Conservation (phyloP, 2,329 filamentous ascomycete species). For the Akanthomyces uredinophilus region DNA sequence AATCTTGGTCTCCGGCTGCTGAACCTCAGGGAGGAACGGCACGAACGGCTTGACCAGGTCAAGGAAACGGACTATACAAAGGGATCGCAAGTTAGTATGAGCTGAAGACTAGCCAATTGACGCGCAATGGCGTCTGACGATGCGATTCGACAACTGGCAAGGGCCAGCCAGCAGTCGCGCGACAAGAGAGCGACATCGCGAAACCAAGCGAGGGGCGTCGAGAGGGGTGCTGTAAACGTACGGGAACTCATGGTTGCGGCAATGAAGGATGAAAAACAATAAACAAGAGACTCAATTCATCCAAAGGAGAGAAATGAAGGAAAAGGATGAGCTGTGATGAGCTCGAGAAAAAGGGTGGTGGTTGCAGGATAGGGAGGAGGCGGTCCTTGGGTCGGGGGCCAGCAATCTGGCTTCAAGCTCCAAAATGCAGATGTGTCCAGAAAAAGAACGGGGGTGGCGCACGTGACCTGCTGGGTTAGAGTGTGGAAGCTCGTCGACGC, state of each 20-base stretch:
- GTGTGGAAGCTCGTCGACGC: background rate
- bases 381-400: conserved; percentile 25
- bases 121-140: conserved; percentile 24
- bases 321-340: conserved; percentile 33
- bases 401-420: conserved; percentile 41
- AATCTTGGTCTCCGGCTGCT: conserved; percentile 96
- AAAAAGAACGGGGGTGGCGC: conserved; percentile 31
- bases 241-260: conserved; percentile 50
- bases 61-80: conserved; percentile 82
- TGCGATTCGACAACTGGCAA: conserved; percentile 18
- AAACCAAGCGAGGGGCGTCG: background rate
- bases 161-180: conserved; percentile 15
- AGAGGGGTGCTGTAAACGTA: conserved; percentile 33
- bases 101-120: conserved; percentile 12
- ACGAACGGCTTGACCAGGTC: conserved; percentile 99
- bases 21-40: conserved; percentile 98
- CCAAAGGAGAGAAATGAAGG: conserved; percentile 32
- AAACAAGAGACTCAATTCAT: conserved; percentile 37
- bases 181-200: conserved; percentile 1
- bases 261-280: conserved; percentile 22
- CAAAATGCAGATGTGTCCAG: conserved; percentile 43
- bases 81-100: conserved; percentile 24
- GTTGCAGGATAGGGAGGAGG: conserved; percentile 31
- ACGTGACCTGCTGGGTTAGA: conserved; percentile 17
- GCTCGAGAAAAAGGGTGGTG: conserved; percentile 31